A percentile compares a stretch with the other conserved stretches of the same genome.
Conservation (phyloP, 495 filamentous ascomycete species). For the Halenospora varia region DNA sequence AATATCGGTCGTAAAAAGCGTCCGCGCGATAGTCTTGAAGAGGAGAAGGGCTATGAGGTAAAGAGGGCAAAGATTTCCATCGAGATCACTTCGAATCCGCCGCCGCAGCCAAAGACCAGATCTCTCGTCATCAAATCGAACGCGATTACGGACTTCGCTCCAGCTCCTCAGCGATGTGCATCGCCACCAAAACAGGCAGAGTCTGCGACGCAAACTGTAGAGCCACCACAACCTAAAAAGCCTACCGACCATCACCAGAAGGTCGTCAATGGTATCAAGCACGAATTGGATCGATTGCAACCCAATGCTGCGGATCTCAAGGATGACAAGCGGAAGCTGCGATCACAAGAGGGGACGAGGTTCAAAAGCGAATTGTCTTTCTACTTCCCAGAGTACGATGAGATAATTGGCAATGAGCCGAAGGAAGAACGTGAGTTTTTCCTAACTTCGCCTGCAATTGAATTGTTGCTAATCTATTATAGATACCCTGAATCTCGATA, state of each 20-base stretch:
- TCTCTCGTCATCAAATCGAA: conserved; percentile 25
- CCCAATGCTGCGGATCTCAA: conserved; percentile 36
- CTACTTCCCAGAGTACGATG: conserved; percentile 90
- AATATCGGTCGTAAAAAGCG: conserved; percentile 31
- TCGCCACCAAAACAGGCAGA: conserved; percentile 5
- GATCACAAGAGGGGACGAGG: conserved; percentile 51
- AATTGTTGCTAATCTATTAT: conserved; percentile 2
- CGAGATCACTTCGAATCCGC: conserved; percentile 29
- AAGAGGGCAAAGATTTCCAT: conserved; percentile 23
- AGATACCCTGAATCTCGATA: conserved; percentile 59
- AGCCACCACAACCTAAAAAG: conserved; percentile 18
- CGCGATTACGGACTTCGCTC: conserved; percentile 14
- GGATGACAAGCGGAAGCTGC: conserved; percentile 47
- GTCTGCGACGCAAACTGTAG: conserved; percentile 1
- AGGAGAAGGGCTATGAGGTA: conserved; percentile 8
- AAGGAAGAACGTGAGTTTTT: conserved; percentile 64
- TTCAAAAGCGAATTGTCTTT: conserved; percentile 83
- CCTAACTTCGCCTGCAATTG: background rate
- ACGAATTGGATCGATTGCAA: conserved; percentile 45
- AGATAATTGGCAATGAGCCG: conserved; percentile 77
- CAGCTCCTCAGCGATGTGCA: conserved; percentile 14
- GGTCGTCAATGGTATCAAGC: conserved; percentile 43
- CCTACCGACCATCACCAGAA: conserved; percentile 24
- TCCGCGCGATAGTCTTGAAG: conserved; percentile 13
- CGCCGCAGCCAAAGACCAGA: conserved; percentile 16